Evolutionary conservation across 1,139 yeast species (phyloP), one percentile per base, ranked within the genome.

Genomic region (Diutina mesorugosa): DNA sequence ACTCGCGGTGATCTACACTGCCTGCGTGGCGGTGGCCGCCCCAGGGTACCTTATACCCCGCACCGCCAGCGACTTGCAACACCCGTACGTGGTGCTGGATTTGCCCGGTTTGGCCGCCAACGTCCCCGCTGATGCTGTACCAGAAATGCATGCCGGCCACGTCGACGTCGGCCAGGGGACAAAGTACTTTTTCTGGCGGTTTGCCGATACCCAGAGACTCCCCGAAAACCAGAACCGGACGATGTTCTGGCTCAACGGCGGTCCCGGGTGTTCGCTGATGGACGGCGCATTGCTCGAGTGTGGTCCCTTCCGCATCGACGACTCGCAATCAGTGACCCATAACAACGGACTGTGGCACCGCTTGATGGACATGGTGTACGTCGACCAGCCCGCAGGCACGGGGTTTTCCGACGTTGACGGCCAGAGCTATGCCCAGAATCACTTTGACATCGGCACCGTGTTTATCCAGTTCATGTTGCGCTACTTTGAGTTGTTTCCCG

Each of bases 211-310:
- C 48, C 6, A 30, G 4, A 10, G 28, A 10, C 7, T 50, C 6
- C 53, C 53, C 12, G 53, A 50, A 50, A 50, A 50, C 28, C 9
- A 3, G 26, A 65, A 74, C 51, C 73, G 80, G 41, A 73, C 88
- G 21, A 75, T 85, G 7, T 77, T 90, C 59, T 93, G 99, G 99
- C 77, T 93, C 38, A 93, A 95, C 68, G 99, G 99, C 51, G 96
- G 96, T 0, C 96, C 96, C 0, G 99, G 99, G 0, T 93, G 99
- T 68, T 90, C 97, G 3, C 90, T 97, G 0, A 84, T 93, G 95
- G 99, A 93, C 69, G 99, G 99, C 3, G 97, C 97, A 0, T 68
- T 93, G 60, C 83, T 93, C 81, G 99, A 95, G 68, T 72, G 85
- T 2, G 99, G 99, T 0, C 98, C 99, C 0, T 80, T 90, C 58